These are phyloP conservation scores for Thoreauomyces humboldtii DNA, from an alignment of 192 early-diverging fungal species.

Conservation along the genomic window DNA sequence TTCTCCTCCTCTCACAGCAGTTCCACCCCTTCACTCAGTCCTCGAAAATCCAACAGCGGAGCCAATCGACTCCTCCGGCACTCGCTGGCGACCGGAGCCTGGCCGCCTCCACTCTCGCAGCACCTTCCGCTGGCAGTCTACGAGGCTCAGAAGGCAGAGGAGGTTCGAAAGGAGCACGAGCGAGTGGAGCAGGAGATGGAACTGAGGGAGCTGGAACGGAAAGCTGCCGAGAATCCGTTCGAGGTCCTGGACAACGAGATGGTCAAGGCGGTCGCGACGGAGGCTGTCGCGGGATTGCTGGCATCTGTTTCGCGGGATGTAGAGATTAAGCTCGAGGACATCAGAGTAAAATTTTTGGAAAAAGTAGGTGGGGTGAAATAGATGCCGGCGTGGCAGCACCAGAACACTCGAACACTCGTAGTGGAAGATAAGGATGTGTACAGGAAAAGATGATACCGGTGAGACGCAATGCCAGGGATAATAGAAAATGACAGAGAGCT, in stretches of 20 bases:
- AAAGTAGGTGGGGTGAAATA: slow-evolving; percentile 7
- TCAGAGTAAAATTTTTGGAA: slow-evolving; percentile 24
- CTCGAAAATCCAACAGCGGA: slow-evolving; percentile 16
- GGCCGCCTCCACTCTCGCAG: slow-evolving; percentile 23
- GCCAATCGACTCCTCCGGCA: neutral
- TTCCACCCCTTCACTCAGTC: neutral
- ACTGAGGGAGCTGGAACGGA: slow-evolving; percentile 27
- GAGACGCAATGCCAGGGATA: too few relatives aligned
- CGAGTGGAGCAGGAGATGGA: slow-evolving; percentile 22
- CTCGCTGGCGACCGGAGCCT: neutral
- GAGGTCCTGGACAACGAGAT: slow-evolving; percentile 23
- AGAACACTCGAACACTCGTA: too few relatives aligned
- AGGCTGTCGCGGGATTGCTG: slow-evolving; percentile 22
- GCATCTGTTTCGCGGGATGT: slow-evolving; percentile 20
- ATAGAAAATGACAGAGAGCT: too few relatives aligned
- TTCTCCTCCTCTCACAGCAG: slow-evolving; percentile 1
- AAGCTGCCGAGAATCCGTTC: slow-evolving; percentile 39
- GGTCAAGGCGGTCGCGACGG: slow-evolving; percentile 29
- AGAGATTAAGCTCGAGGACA: slow-evolving; percentile 26
- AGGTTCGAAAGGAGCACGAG: slow-evolving; percentile 22
- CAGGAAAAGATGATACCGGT: too few relatives aligned
- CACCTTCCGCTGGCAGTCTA: slow-evolving; percentile 31
- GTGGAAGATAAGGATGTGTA: too few relatives aligned
- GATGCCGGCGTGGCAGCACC: too few relatives aligned
- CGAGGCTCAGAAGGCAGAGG: slow-evolving; percentile 24